Evolutionary conservation across 2,329 filamentous ascomycete species (phyloP), one percentile per base, ranked within the genome.

Genomic region (Pseudogymnoascus sp.): DNA sequence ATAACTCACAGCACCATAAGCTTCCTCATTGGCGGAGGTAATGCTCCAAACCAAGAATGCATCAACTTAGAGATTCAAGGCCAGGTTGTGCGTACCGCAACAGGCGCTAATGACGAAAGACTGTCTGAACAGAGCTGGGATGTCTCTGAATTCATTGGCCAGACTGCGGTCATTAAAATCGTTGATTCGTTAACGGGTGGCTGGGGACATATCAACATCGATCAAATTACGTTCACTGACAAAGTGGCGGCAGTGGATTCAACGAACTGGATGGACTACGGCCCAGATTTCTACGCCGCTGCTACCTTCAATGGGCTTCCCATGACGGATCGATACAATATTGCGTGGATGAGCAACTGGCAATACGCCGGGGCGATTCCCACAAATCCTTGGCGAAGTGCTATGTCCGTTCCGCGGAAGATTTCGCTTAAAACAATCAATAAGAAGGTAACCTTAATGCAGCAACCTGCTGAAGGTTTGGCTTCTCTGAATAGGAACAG

Each of bases 331-430:
- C 40, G 40, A 44, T 44, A 44, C 40, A 44, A 24, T 44, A 77
- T 86, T 4, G 80, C 78, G 8, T 86, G 83, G 84, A 81, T 81
- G 0, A 80, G 76, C 63, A 86, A 86, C 66, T 86, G 83, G 80
- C 78, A 86, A 70, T 86, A 87, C 71, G 76, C 79, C 0, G 74
- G 80, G 64, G 64, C 75, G 2, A 81, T 84, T 0, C 83, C 83
- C 0, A 85, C 82, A 0, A 82, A 79, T 0, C 77, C 79, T 29
- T 86, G 81, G 78, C 76, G 82, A 16, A 78, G 77, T 61, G 72
- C 76, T 26, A 82, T 82, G 80, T 78, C 77, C 1, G 68, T 84
- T 1, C 80, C 85, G 1, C 76, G 85, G 0, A 44, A 44, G 40
- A 6, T 44, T 10, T 44, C 40, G 11, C 40, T 44, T 2, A 79